These are phyloP conservation scores for Fomitopsis palustris DNA, from an alignment of 1,284 basidiomycete species.

Conservation along the genomic window DNA sequence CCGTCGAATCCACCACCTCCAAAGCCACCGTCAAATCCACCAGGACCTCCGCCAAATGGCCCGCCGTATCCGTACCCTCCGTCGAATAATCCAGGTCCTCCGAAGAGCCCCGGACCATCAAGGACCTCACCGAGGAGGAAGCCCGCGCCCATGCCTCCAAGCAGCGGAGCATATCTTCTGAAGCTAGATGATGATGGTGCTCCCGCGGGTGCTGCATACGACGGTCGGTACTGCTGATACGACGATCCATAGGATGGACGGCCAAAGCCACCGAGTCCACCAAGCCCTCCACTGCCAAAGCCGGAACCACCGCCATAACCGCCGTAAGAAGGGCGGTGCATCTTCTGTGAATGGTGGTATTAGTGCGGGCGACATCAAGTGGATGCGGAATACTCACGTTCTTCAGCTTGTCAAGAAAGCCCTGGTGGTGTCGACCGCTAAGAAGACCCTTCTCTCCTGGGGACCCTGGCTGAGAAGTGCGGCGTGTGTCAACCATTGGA, in stretches of 20 bases:
- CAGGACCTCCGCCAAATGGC: constrained; percentile 31
- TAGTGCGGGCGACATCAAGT: neutral
- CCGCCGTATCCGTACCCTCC: constrained; percentile 2
- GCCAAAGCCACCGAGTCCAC: neutral
- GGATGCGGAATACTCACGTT: constrained; percentile 25
- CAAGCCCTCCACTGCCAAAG: no score
- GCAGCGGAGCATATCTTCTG: neutral
- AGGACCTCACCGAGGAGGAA: neutral
- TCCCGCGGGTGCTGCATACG: neutral
- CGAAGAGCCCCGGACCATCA: neutral
- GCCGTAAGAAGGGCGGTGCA: constrained; percentile 10
- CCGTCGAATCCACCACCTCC: constrained; percentile 10
- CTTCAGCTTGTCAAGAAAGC: constrained; percentile 57
- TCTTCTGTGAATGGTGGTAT: neutral
- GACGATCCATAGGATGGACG: neutral
- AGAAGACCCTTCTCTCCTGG: constrained; percentile 3
- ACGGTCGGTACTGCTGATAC: neutral
- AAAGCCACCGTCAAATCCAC: constrained; percentile 24
- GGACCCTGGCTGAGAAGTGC: constrained; percentile 18
- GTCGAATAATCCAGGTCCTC: neutral
- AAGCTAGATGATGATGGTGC: neutral
- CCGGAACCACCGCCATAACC: neutral
- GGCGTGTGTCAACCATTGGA: constrained; percentile 6
- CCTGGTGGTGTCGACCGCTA: constrained; percentile 34
- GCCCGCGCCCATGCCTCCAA: neutral